A percentile compares a stretch with the other conserved stretches of the same genome.
Conservation (phyloP, 371 early-diverging fungal species). For the Parasitella parasitica region DNA sequence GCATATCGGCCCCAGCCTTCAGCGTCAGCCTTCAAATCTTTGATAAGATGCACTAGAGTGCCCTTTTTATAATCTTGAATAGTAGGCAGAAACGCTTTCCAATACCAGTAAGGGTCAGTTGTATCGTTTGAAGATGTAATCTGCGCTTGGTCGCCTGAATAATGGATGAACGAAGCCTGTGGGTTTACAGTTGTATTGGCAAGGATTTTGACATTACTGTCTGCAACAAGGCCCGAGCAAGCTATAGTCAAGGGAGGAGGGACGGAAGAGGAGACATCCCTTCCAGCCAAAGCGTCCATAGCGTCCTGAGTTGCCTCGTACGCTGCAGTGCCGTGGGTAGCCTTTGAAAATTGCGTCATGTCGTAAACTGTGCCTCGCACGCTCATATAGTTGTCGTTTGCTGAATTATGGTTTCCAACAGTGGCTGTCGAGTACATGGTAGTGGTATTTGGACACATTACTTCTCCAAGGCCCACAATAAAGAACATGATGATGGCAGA, state of each 20-base stretch:
- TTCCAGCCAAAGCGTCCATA: slow-evolving; percentile 61
- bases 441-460: slow-evolving; percentile 79
- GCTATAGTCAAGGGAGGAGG: slow-evolving; percentile 66
- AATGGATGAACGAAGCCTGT: slow-evolving; percentile 21
- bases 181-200: slow-evolving; percentile 19
- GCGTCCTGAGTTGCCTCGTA: slow-evolving; percentile 40
- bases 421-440: slow-evolving; percentile 54
- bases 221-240: slow-evolving; percentile 48
- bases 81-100: slow-evolving; percentile 52
- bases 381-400: slow-evolving; percentile 51
- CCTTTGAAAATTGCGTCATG: slow-evolving; percentile 58
- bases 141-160: slow-evolving; percentile 23
- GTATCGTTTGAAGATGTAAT: not conserved
- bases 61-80: slow-evolving; percentile 65
- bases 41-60: slow-evolving; percentile 47
- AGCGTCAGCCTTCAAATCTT: slow-evolving; percentile 36
- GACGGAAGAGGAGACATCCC: slow-evolving; percentile 62
- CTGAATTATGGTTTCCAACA: slow-evolving; percentile 30
- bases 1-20: slow-evolving; percentile 40
- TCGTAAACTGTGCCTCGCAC: slow-evolving; percentile 69
- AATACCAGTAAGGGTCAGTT: slow-evolving; percentile 51
- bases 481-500: slow-evolving; percentile 78
- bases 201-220: slow-evolving; percentile 17
- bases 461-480: slow-evolving; percentile 78
- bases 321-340: slow-evolving; percentile 37